Evolutionary conservation across 2,329 filamentous ascomycete species (phyloP).

Genomic region (Penicillium sp.): DNA sequence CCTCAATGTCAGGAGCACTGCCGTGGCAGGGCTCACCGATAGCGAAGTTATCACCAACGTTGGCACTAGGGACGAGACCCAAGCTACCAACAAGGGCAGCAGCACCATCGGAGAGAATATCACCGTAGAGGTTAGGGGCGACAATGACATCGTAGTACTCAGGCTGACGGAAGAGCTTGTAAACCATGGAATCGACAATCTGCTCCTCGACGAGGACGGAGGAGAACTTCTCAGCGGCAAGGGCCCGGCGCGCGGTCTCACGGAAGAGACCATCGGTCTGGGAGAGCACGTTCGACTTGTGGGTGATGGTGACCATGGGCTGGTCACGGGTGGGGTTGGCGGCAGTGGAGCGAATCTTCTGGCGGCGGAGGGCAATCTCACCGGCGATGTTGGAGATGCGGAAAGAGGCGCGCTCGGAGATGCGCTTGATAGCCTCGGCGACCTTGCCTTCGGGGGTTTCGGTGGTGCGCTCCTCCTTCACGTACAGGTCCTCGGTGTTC

Average conservation of each 20-base stretch:
- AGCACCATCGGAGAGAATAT: constrained; percentile 92
- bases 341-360: constrained; percentile 66
- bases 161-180: constrained; percentile 98
- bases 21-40: constrained; percentile 99
- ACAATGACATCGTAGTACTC: constrained; percentile 96
- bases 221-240: constrained; percentile 63
- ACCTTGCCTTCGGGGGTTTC: constrained; percentile 71
- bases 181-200: constrained; percentile 99
- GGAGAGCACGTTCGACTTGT: constrained; percentile 95
- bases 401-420: constrained; percentile 76
- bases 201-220: constrained; percentile 80
- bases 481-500: constrained; percentile 97
- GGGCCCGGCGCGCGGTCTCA: constrained; percentile 67
- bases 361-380: constrained; percentile 83
- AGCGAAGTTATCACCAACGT: constrained; percentile 89
- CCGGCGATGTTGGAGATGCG: constrained; percentile 92
- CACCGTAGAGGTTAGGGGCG: constrained; percentile 94
- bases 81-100: constrained; percentile 89
- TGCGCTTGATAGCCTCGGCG: constrained; percentile 96
- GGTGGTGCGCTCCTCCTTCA: constrained; percentile 90
- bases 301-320: constrained; percentile 88
- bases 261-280: constrained; percentile 97
- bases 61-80: constrained; percentile 89
- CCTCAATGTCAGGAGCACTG: constrained; percentile 91
- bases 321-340: constrained; percentile 53